These are phyloP conservation scores for Penicillium concentricum DNA, from an alignment of 2,329 filamentous ascomycete genomes.

Conservation along the genomic window DNA sequence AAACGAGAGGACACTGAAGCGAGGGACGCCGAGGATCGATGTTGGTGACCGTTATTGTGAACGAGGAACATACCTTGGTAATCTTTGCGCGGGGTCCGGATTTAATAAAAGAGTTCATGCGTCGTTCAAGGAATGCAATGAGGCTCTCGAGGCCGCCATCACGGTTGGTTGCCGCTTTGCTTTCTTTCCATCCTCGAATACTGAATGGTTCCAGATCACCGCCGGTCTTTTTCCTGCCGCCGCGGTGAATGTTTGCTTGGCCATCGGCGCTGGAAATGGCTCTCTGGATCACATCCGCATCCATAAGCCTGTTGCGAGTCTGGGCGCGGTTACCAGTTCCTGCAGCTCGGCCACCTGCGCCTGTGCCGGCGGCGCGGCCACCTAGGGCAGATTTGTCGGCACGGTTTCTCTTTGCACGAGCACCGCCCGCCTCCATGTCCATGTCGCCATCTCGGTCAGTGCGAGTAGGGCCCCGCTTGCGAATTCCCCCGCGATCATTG, in stretches of 20 bases:
- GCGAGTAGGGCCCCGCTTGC: constrained; percentile 49
- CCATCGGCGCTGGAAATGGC: constrained; percentile 33
- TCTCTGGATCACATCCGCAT: constrained; percentile 39
- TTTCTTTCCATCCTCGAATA: constrained; percentile 64
- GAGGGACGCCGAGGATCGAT: constrained; percentile 35
- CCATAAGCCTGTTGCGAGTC: constrained; percentile 32
- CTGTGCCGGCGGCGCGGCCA: constrained; percentile 1
- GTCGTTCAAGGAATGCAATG: constrained; percentile 68
- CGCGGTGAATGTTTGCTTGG: constrained; percentile 40
- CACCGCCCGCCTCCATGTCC: constrained; percentile 53
- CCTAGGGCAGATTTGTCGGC: constrained; percentile 3
- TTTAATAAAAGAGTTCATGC: constrained; percentile 56
- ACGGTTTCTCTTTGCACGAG: constrained; percentile 36
- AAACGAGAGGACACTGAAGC: constrained; percentile 42
- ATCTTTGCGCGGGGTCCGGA: constrained; percentile 59
- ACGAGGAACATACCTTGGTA: constrained; percentile 70
- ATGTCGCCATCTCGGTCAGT: constrained; percentile 63
- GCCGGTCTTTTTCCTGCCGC: constrained; percentile 30
- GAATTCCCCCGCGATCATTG: constrained; percentile 50
- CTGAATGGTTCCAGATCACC: constrained; percentile 36
- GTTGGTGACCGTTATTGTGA: constrained; percentile 43
- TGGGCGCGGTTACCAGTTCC: constrained; percentile 21
- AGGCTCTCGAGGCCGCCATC: constrained; percentile 67
- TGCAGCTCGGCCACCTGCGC: constrained; percentile 29
- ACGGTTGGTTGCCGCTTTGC: constrained; percentile 65